Conservation (phyloP, 2,329 filamentous ascomycete species). For the Claviceps monticola region DNA sequence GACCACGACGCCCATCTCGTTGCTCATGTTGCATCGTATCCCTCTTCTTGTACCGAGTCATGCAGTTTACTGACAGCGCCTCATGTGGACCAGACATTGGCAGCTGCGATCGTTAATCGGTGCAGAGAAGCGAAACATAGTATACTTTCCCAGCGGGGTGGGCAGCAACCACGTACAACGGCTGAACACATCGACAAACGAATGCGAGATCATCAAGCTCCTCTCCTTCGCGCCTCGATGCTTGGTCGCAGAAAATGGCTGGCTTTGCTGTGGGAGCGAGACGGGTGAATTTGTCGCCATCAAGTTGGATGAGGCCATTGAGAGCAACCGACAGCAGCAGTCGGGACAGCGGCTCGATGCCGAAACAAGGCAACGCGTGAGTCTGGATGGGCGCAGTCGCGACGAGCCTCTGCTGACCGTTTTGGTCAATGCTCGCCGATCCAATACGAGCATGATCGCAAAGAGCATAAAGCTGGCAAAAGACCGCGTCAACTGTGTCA, state of each 20-base stretch:
- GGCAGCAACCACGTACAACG: conserved; percentile 52
- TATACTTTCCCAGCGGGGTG: conserved; percentile 73
- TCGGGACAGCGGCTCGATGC: conserved; percentile 11
- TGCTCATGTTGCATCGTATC: background rate
- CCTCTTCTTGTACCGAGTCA: background rate
- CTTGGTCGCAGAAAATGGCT: conserved; percentile 72
- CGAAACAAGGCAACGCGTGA: conserved; percentile 14
- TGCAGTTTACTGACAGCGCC: background rate
- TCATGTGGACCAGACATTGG: conserved; percentile 50
- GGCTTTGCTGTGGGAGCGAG: conserved; percentile 83
- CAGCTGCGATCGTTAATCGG: conserved; percentile 85
- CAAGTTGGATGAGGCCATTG: conserved; percentile 35
- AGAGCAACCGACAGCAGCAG: conserved; percentile 14
- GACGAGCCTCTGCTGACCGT: conserved; percentile 22
- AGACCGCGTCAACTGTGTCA: conserved; percentile 54
- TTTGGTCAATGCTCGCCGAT: conserved; percentile 24
- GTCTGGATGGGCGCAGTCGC: conserved; percentile 18
- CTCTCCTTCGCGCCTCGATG: conserved; percentile 69
- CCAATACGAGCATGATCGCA: conserved; percentile 31
- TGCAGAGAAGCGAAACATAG: conserved; percentile 56
- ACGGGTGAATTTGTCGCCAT: conserved; percentile 78
- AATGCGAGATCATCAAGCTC: conserved; percentile 58
- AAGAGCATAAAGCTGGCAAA: conserved; percentile 41
- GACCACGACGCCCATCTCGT: conserved; percentile 14
- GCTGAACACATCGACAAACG: conserved; percentile 54